Percentiles rank a stretch among this genome's conserved stretches.
phyloP scores from a whole-genome alignment of 306 rosid species.

The Lablab purpureus region DNA sequence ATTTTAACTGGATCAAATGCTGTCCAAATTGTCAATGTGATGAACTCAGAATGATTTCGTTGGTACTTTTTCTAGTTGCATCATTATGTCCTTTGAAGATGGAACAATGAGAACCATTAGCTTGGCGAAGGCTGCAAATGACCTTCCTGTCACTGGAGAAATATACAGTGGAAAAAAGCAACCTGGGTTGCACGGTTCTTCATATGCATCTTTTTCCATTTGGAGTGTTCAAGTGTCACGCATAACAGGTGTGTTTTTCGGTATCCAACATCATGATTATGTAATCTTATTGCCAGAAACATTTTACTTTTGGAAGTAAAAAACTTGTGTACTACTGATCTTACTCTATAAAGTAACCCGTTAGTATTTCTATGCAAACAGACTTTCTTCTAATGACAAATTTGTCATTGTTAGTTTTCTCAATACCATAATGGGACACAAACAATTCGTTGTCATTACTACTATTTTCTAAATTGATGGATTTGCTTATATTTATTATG shows the following conservation, averaged over 20 bases:
- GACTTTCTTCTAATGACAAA: constrained; percentile 7
- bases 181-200: constrained; percentile 68
- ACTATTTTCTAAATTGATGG: neutral
- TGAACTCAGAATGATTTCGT: constrained; percentile 33
- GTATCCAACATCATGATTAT: constrained; percentile 26
- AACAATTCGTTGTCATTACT: neutral
- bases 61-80: constrained; percentile 65
- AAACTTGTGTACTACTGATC: neutral
- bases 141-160: constrained; percentile 77
- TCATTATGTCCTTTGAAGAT: constrained; percentile 86
- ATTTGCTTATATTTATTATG: constrained; percentile 32
- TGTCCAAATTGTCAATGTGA: constrained; percentile 37
- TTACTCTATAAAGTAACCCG: constrained; percentile 10
- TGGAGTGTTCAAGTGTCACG: constrained; percentile 90
- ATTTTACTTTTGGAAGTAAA: neutral
- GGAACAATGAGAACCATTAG: constrained; percentile 85
- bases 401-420: constrained; percentile 8
- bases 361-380: constrained; percentile 6
- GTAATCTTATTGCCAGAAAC: constrained; percentile 20
- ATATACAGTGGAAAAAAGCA: constrained; percentile 67
- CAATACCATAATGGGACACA: constrained; percentile 17
- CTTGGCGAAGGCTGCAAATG: constrained; percentile 78
- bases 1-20: constrained; percentile 26
- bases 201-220: constrained; percentile 71
- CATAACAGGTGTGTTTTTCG: constrained; percentile 63